phyloP scores from a whole-genome alignment of 108 stramenopile genomes.

The Nitzschia inconspicua region DNA sequence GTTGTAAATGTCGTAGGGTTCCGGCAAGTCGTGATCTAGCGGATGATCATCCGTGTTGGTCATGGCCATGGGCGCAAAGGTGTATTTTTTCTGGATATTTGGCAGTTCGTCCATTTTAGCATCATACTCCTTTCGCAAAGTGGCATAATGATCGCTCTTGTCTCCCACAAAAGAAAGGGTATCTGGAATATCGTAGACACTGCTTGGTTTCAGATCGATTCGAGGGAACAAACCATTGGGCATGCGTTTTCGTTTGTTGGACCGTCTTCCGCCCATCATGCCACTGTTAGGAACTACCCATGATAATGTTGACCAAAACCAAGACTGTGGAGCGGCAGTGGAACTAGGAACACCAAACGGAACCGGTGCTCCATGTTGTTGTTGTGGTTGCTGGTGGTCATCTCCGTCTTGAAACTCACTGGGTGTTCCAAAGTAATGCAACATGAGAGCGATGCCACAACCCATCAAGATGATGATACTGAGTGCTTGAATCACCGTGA shows the following conservation, averaged over 20 bases:
- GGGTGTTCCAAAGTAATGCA: constrained; percentile 5
- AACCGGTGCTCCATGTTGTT: too few relatives aligned
- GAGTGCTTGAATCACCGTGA: constrained; percentile 8
- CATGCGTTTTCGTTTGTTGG: not conserved
- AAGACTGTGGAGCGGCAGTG: too few relatives aligned
- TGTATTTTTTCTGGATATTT: constrained; percentile 4
- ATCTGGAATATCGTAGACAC: constrained; percentile 53
- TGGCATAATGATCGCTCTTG: constrained; percentile 50
- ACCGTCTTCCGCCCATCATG: too few relatives aligned
- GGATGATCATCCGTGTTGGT: not conserved
- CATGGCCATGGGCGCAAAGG: constrained; percentile 11
- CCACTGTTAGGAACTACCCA: too few relatives aligned
- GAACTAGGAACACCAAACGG: too few relatives aligned
- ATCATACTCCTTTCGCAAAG: constrained; percentile 44
- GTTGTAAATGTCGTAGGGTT: constrained; percentile 59
- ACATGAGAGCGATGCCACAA: not conserved
- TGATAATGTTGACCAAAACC: too few relatives aligned
- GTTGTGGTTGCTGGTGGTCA: too few relatives aligned
- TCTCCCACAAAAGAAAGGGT: constrained; percentile 53
- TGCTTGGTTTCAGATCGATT: constrained; percentile 9
- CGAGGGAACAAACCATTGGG: not conserved
- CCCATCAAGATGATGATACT: constrained; percentile 11
- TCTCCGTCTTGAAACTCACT: too few relatives aligned
- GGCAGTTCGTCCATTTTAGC: constrained; percentile 10
- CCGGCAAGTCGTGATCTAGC: not conserved